Conservation (phyloP, 768 basidiomycete species). For the Phallus indusiatus region DNA sequence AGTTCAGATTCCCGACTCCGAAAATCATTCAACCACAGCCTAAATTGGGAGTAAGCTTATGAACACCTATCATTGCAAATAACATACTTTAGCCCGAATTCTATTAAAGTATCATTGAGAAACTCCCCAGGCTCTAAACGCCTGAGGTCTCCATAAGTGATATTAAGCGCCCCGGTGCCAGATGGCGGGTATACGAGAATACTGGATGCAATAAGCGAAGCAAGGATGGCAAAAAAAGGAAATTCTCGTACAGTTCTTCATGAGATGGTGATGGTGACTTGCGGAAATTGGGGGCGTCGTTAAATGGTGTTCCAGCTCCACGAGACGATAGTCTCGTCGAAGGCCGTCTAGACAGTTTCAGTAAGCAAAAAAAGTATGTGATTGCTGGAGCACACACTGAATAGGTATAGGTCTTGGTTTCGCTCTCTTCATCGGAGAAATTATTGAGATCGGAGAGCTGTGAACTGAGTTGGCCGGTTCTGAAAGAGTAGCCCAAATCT, state of each 20-base stretch:
- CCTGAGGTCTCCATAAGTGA: slow-evolving; percentile 69
- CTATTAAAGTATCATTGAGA: slow-evolving; percentile 93
- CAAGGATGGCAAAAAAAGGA: neutral
- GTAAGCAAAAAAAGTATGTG: neutral
- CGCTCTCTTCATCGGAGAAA: neutral
- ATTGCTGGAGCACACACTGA: neutral
- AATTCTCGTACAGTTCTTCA: slow-evolving; percentile 1
- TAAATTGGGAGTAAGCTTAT: slow-evolving; percentile 19
- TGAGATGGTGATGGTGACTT: neutral
- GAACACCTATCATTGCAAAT: neutral
- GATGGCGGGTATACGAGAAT: slow-evolving; percentile 67
- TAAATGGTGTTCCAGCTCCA: neutral
- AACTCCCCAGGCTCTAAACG: slow-evolving; percentile 75
- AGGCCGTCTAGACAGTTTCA: neutral
- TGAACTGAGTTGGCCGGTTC: neutral
- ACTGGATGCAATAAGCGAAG: slow-evolving; percentile 27
- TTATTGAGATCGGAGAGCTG: neutral
- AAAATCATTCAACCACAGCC: slow-evolving; percentile 60
- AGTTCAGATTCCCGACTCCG: slow-evolving; percentile 46
- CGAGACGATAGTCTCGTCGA: neutral
- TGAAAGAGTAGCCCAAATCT: neutral
- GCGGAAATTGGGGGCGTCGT: neutral
- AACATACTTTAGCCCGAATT: slow-evolving; percentile 87
- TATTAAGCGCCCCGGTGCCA: slow-evolving; percentile 64
- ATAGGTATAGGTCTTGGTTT: neutral